Evolutionary conservation across 1,284 basidiomycete species (phyloP).

Genomic region (Malassezia caprae): DNA sequence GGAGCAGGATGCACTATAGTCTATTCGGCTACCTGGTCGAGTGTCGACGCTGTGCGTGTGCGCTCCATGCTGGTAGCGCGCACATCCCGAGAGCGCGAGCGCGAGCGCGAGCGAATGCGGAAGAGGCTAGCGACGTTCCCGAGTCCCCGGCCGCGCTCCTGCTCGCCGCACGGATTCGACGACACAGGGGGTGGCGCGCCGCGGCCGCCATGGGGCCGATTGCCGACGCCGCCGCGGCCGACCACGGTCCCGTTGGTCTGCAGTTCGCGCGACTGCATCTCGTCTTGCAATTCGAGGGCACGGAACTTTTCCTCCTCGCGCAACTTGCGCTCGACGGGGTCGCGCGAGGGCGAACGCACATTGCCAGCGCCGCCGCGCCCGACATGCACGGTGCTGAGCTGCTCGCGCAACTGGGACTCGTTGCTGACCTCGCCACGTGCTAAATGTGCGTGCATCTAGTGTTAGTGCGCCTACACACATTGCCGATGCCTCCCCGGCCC

Average conservation of each 20-base stretch:
- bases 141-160: neutral
- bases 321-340: slow-evolving; percentile 49
- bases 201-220: slow-evolving; percentile 50
- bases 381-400: slow-evolving; percentile 51
- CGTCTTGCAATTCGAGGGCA: slow-evolving; percentile 22
- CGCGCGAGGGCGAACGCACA: slow-evolving; percentile 62
- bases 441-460: slow-evolving; percentile 1
- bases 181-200: slow-evolving; percentile 13
- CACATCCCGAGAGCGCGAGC: slow-evolving; percentile 40
- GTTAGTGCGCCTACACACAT: slow-evolving; percentile 24
- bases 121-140: slow-evolving; percentile 20
- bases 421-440: neutral
- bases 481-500: slow-evolving; percentile 39
- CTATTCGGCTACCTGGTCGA: slow-evolving; percentile 5
- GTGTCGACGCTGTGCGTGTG: neutral
- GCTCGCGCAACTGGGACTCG: slow-evolving; percentile 1
- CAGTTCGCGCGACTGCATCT: slow-evolving; percentile 50
- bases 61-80: slow-evolving; percentile 3
- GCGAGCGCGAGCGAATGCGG: slow-evolving; percentile 40
- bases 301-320: slow-evolving; percentile 23
- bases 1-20: neutral
- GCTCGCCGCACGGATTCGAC: neutral
- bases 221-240: slow-evolving; percentile 62
- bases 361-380: slow-evolving; percentile 70
- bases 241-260: slow-evolving; percentile 54